Evolutionary conservation across 345 rosid genomes (phyloP).

Genomic region (Gynandropsis gynandra): DNA sequence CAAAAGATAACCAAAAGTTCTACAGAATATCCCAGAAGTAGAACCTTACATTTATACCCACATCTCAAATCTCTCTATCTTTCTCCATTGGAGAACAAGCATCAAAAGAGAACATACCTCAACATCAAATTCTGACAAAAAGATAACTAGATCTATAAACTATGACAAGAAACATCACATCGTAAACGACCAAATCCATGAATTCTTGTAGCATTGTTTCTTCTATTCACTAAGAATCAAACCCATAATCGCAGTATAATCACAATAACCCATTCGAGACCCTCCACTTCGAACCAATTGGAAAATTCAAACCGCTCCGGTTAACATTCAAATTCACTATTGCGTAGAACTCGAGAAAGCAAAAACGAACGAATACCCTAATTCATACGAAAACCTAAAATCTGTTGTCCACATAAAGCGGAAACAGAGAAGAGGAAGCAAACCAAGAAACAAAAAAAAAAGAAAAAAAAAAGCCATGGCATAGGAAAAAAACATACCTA

Average conservation of each 20-base stretch:
- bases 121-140: too few relatives aligned
- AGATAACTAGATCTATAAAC: conserved; percentile 10
- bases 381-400: conserved; percentile 14
- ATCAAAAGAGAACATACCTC: too few relatives aligned
- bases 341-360: neutral
- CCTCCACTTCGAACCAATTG: conserved; percentile 9
- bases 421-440: neutral
- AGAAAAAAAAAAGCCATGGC: conserved; percentile 7
- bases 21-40: too few relatives aligned
- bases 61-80: too few relatives aligned
- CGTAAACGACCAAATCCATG: neutral
- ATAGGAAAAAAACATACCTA: conserved; percentile 21
- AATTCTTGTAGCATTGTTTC: conserved; percentile 14
- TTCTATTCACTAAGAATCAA: conserved; percentile 7
- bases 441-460: neutral
- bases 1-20: too few relatives aligned
- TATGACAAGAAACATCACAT: conserved; percentile 8
- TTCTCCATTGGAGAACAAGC: neutral
- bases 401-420: neutral
- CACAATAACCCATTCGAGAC: conserved; percentile 6
- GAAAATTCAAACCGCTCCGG: conserved; percentile 2
- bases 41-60: too few relatives aligned
- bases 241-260: conserved; percentile 8
- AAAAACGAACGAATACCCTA: neutral
- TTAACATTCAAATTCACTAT: neutral